Conservation (phyloP, 148 eudicot species). For the Fagopyrum homotropicum region DNA sequence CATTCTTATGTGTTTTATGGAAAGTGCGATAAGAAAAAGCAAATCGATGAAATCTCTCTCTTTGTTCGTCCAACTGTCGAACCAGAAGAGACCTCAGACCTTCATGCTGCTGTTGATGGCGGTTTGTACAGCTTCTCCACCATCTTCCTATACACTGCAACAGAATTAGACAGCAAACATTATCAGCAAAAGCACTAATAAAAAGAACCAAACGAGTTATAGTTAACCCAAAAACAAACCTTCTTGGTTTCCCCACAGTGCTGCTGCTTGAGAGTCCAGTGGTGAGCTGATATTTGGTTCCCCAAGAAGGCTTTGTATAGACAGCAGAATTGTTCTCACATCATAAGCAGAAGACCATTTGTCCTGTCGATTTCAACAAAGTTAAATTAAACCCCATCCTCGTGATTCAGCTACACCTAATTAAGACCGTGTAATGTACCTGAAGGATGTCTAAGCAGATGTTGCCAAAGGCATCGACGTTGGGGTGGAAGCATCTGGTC, state of each 20-base stretch:
- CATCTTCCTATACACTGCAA: slow-evolving; percentile 90
- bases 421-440: slow-evolving; percentile 27
- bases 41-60: background rate
- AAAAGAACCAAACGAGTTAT: background rate
- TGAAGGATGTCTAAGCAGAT: slow-evolving; percentile 94
- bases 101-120: slow-evolving; percentile 16
- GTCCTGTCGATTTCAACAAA: slow-evolving; percentile 35
- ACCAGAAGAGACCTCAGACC: background rate
- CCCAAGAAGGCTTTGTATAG: slow-evolving; percentile 92
- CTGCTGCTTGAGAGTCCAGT: slow-evolving; percentile 84
- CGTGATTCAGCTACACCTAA: too few relatives aligned
- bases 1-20: background rate
- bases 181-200: background rate
- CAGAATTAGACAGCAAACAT: background rate
- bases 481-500: slow-evolving; percentile 87
- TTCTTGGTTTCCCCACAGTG: slow-evolving; percentile 88
- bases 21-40: background rate
- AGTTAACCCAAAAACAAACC: slow-evolving; percentile 22
- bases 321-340: slow-evolving; percentile 77
- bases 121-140: slow-evolving; percentile 88
- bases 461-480: slow-evolving; percentile 74
- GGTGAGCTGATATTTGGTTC: slow-evolving; percentile 93
- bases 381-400: background rate
- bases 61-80: slow-evolving; percentile 5
- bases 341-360: slow-evolving; percentile 99